Evolutionary conservation across 768 basidiomycete species (phyloP).

Genomic region (Rhizopogon roseolus): DNA sequence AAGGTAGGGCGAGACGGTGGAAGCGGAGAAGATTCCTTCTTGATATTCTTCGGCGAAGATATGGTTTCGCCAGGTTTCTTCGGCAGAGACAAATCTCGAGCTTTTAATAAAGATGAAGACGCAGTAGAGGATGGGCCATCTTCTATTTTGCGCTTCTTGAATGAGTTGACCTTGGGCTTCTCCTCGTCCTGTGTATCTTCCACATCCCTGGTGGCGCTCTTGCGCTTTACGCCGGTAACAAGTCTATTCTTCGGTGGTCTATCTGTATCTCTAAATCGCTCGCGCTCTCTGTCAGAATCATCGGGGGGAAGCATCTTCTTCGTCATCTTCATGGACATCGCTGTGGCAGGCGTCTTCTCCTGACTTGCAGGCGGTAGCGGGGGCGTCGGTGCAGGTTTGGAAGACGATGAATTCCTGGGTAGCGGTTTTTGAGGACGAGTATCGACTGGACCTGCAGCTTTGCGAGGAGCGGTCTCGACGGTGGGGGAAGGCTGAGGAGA

Average conservation of each 20-base stretch:
- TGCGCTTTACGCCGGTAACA: conserved; percentile 33
- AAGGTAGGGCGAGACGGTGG: conserved; percentile 14
- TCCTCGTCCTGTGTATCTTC: conserved; percentile 25
- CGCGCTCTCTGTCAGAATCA: conserved; percentile 22
- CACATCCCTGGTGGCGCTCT: conserved; percentile 25
- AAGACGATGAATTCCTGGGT: conserved; percentile 26
- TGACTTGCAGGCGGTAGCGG: conserved; percentile 19
- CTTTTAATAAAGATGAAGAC: conserved; percentile 3
- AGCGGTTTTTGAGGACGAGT: conserved; percentile 22
- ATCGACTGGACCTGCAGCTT: conserved; percentile 22
- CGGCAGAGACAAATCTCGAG: conserved; percentile 22
- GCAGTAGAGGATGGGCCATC: conserved; percentile 18
- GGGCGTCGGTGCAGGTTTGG: conserved; percentile 27
- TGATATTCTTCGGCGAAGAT: conserved; percentile 25
- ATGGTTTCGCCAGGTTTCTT: conserved; percentile 30
- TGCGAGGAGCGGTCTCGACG: conserved; percentile 11
- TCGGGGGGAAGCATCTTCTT: conserved; percentile 21
- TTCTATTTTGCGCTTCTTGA: conserved; percentile 43
- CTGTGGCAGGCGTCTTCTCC: conserved; percentile 17
- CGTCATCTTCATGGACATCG: conserved; percentile 9
- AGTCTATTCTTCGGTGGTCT: conserved; percentile 19
- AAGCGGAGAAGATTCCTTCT: conserved; percentile 31
- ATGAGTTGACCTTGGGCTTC: conserved; percentile 6
- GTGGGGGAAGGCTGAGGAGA: conserved; percentile 17
- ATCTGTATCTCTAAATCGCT: conserved; percentile 17